Conservation (phyloP, 2,329 filamentous ascomycete species). For the Dothistroma pini region DNA sequence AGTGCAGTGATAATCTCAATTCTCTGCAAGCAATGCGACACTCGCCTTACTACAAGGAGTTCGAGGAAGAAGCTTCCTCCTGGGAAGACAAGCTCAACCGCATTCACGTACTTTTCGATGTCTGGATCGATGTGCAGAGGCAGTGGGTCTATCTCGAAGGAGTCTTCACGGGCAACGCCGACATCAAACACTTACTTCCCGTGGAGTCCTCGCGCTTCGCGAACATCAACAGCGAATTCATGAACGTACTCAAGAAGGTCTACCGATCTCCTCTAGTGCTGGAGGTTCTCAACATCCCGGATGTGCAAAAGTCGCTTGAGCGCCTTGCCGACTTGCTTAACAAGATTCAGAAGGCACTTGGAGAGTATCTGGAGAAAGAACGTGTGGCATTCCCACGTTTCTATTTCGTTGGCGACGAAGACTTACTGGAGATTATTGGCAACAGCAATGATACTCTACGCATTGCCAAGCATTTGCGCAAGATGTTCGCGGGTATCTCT, state of each 20-base stretch:
- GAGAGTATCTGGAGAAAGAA: slow-evolving; percentile 97
- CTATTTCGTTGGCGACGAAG: slow-evolving; percentile 99
- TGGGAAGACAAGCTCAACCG: slow-evolving; percentile 99
- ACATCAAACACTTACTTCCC: slow-evolving; percentile 96
- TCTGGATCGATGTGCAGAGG: slow-evolving; percentile 99
- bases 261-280: slow-evolving; percentile 94
- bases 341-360: slow-evolving; percentile 98
- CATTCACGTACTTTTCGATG: slow-evolving; percentile 95
- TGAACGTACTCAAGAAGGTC: slow-evolving; percentile 99
- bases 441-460: slow-evolving; percentile 97
- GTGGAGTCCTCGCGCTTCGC: slow-evolving; percentile 96
- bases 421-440: slow-evolving; percentile 97
- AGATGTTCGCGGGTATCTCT: slow-evolving; percentile 98
- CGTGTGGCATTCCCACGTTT: slow-evolving; percentile 96
- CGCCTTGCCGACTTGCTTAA: slow-evolving; percentile 93
- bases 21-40: slow-evolving; percentile 98
- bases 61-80: slow-evolving; percentile 90
- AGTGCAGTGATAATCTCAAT: slow-evolving; percentile 97
- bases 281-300: slow-evolving; percentile 92
- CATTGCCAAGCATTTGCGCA: slow-evolving; percentile 98
- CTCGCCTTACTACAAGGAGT: slow-evolving; percentile 98
- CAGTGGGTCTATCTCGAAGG: slow-evolving; percentile 99
- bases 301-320: slow-evolving; percentile 93
- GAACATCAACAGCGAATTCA: slow-evolving; percentile 99
- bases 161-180: slow-evolving; percentile 96